phyloP scores from a whole-genome alignment of 2,329 filamentous ascomycete genomes.

The Fusarium staphyleae region DNA sequence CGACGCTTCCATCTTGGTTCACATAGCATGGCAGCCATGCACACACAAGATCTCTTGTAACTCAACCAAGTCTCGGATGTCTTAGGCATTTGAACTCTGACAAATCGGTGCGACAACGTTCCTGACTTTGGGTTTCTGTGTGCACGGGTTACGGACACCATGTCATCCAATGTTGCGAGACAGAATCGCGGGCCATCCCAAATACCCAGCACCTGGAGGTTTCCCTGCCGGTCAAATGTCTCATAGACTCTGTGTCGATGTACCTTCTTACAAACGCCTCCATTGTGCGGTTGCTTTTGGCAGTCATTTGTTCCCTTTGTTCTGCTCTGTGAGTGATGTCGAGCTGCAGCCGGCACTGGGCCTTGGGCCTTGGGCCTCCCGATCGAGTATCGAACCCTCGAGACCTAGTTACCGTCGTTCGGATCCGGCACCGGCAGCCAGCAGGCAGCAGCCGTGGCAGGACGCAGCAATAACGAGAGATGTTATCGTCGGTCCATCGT shows the following conservation, averaged over 20 bases:
- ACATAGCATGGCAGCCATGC: too few relatives aligned
- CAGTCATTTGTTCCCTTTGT: neutral
- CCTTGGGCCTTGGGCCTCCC: neutral
- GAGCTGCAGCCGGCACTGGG: constrained; percentile 5
- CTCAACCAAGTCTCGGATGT: neutral
- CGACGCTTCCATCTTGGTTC: too few relatives aligned
- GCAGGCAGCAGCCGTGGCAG: neutral
- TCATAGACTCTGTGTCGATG: constrained; percentile 2
- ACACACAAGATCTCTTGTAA: neutral
- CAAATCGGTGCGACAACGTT: constrained; percentile 18
- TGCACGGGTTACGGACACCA: constrained; percentile 11
- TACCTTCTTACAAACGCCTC: constrained; percentile 1
- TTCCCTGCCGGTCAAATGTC: constrained; percentile 8
- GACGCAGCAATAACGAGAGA: constrained; percentile 4
- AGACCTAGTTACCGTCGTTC: too few relatives aligned
- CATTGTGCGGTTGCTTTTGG: neutral
- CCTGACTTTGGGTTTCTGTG: constrained; percentile 19
- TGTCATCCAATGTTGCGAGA: constrained; percentile 3
- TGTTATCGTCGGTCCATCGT: constrained; percentile 31
- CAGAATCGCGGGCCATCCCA: constrained; percentile 10
- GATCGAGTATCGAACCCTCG: constrained; percentile 10
- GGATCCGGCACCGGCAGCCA: constrained; percentile 5
- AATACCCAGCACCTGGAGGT: constrained; percentile 8
- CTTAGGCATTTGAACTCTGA: neutral
- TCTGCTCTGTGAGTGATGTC: neutral